phyloP scores from a whole-genome alignment of 1,284 basidiomycete species.

The Moesziomyces sp. region DNA sequence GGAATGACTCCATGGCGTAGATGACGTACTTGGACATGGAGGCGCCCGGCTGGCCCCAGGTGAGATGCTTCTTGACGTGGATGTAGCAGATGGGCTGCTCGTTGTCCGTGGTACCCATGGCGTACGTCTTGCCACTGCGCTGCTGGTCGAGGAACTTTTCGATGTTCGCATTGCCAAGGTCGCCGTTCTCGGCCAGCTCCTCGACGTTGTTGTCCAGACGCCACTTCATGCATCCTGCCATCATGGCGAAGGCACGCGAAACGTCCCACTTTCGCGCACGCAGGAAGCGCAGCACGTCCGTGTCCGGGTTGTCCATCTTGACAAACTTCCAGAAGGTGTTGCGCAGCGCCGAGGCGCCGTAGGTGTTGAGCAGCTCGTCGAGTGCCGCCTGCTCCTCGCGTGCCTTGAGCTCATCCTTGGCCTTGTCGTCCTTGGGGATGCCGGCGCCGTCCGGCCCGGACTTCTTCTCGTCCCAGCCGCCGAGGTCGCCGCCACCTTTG shows the following conservation, averaged over 20 bases:
- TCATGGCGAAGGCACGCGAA: slow-evolving; percentile 68
- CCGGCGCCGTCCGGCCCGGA: slow-evolving; percentile 48
- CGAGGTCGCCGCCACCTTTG: slow-evolving; percentile 23
- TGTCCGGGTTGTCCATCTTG: slow-evolving; percentile 63
- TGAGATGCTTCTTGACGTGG: slow-evolving; percentile 61
- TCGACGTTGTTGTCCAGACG: slow-evolving; percentile 66
- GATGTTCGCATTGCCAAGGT: slow-evolving; percentile 64
- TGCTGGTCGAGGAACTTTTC: slow-evolving; percentile 68
- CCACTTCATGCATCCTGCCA: slow-evolving; percentile 65
- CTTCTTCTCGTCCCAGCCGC: slow-evolving; percentile 46
- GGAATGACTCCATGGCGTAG: slow-evolving; percentile 67
- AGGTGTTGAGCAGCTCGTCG: slow-evolving; percentile 65
- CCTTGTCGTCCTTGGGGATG: slow-evolving; percentile 64
- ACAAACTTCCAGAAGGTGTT: slow-evolving; percentile 67
- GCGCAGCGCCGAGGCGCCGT: slow-evolving; percentile 66
- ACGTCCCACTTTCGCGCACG: slow-evolving; percentile 69
- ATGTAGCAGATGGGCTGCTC: slow-evolving; percentile 67
- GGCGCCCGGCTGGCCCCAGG: slow-evolving; percentile 62
- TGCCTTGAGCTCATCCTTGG: slow-evolving; percentile 64
- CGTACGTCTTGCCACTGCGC: slow-evolving; percentile 66
- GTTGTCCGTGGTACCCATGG: slow-evolving; percentile 64
- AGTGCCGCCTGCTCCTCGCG: slow-evolving; percentile 67
- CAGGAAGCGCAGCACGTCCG: slow-evolving; percentile 67
- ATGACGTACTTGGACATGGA: slow-evolving; percentile 68
- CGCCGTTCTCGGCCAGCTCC: slow-evolving; percentile 66